Percentiles rank a stretch among this genome's conserved stretches.
phyloP scores from a whole-genome alignment of 2,329 filamentous ascomycete species.

The Talaromyces marneffei region DNA sequence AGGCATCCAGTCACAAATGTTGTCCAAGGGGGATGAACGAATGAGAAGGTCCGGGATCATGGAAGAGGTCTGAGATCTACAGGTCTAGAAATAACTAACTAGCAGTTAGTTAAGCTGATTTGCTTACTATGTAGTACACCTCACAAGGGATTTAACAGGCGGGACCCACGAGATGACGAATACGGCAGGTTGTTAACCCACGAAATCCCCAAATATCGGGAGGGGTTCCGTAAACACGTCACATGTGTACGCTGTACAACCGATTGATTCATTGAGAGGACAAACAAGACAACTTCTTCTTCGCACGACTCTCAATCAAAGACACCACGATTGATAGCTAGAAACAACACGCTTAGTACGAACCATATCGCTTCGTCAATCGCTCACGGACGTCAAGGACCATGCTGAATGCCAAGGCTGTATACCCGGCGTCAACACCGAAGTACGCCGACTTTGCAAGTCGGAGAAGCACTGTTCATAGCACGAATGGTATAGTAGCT shows the following conservation, averaged over 20 bases:
- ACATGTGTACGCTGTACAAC: background rate
- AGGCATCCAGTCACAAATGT: background rate
- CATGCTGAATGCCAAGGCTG: constrained; percentile 31
- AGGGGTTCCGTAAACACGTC: constrained; percentile 2
- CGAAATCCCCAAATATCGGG: background rate
- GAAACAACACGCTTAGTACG: background rate
- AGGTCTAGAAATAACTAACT: background rate
- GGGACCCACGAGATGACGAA: background rate
- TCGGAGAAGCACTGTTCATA: constrained; percentile 86
- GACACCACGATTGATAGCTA: background rate
- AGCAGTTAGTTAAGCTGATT: background rate
- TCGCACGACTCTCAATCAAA: background rate
- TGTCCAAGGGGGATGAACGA: background rate
- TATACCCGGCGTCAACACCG: constrained; percentile 45
- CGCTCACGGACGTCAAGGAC: background rate
- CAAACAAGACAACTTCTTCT: background rate
- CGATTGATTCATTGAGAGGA: background rate
- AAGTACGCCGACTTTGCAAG: constrained; percentile 50
- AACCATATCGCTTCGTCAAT: background rate
- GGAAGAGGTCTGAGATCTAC: background rate
- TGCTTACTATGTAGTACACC: no score
- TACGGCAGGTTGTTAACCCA: background rate
- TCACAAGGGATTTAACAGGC: background rate
- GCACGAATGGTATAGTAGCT: constrained; percentile 82
- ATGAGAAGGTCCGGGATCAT: background rate